These are phyloP conservation scores for Fusarium hostae DNA, from an alignment of 2,329 filamentous ascomycete genomes.

Conservation along the genomic window DNA sequence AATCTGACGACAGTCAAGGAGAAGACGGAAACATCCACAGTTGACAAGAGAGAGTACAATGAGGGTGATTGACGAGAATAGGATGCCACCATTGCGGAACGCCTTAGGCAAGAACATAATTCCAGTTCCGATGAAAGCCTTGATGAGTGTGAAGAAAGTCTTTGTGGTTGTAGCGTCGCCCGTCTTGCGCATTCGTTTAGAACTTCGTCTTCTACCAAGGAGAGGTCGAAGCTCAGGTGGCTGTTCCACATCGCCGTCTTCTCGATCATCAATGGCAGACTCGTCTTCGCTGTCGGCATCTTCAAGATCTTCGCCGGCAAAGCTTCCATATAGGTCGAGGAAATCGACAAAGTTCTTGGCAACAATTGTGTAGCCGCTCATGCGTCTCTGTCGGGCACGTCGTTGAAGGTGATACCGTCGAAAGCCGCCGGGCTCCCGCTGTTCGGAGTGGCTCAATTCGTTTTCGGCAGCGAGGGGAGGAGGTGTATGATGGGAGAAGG, in stretches of 20 bases:
- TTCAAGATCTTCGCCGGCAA: slow-evolving; percentile 77
- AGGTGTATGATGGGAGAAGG: slow-evolving; percentile 68
- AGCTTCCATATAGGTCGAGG: slow-evolving; percentile 78
- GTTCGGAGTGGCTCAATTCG: slow-evolving; percentile 51
- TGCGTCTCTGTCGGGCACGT: slow-evolving; percentile 53
- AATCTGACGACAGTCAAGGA: slow-evolving; percentile 72
- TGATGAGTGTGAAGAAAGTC: slow-evolving; percentile 81
- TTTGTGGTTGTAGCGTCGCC: slow-evolving; percentile 76
- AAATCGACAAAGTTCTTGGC: slow-evolving; percentile 80
- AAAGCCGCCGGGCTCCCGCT: slow-evolving; percentile 60
- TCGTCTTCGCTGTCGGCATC: slow-evolving; percentile 68
- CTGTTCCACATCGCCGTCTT: slow-evolving; percentile 56
- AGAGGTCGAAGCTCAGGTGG: slow-evolving; percentile 69
- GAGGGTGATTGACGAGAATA: slow-evolving; percentile 78
- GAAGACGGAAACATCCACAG: slow-evolving; percentile 76
- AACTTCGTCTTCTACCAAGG: slow-evolving; percentile 60
- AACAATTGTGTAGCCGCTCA: slow-evolving; percentile 60
- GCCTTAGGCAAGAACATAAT: slow-evolving; percentile 87
- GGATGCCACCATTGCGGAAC: slow-evolving; percentile 80
- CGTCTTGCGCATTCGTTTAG: slow-evolving; percentile 55
- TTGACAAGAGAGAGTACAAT: slow-evolving; percentile 73
- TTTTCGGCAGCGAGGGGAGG: slow-evolving; percentile 46
- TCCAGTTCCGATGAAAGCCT: slow-evolving; percentile 82
- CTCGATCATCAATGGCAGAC: slow-evolving; percentile 61
- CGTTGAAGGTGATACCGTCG: slow-evolving; percentile 56